phyloP scores from a whole-genome alignment of 331 rosid genomes.

The Pyrus hybrid region DNA sequence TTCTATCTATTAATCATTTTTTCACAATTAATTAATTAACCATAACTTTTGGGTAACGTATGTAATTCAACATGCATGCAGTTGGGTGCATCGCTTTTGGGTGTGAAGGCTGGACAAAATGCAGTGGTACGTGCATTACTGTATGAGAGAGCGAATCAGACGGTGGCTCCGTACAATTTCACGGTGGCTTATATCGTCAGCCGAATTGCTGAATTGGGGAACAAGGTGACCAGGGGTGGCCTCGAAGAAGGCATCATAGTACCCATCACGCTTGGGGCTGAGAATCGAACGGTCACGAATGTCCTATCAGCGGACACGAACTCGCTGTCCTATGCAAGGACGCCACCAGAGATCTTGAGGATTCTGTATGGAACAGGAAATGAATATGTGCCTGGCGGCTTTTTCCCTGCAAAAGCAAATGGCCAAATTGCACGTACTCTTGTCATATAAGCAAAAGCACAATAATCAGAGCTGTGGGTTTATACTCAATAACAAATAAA shows the following conservation, averaged over 20 bases:
- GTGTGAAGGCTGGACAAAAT: constrained; percentile 9
- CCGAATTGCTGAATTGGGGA: background rate
- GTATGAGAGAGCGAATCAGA: background rate
- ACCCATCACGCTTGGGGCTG: background rate
- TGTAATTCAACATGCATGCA: background rate
- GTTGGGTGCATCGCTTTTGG: constrained; percentile 10
- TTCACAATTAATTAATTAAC: background rate
- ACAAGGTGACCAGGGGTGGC: background rate
- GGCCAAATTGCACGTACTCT: constrained; percentile 4
- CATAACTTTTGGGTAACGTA: background rate
- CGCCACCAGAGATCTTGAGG: background rate
- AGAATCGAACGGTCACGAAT: background rate
- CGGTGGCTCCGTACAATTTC: constrained; percentile 1
- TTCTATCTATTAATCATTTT: background rate
- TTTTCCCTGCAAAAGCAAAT: constrained; percentile 4
- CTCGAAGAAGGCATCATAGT: constrained; percentile 15
- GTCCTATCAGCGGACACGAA: background rate
- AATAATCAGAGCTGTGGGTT: background rate
- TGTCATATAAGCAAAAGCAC: background rate
- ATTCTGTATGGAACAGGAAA: background rate
- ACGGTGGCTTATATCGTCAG: constrained; percentile 6
- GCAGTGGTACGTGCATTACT: constrained; percentile 5
- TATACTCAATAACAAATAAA: background rate
- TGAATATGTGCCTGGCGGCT: background rate
- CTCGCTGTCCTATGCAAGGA: constrained; percentile 4